Percentiles rank a stretch among this genome's conserved stretches.
These are phyloP conservation scores for Lobosporangium transversale DNA, from an alignment of 192 early-diverging fungal species.

Conservation along the genomic window DNA sequence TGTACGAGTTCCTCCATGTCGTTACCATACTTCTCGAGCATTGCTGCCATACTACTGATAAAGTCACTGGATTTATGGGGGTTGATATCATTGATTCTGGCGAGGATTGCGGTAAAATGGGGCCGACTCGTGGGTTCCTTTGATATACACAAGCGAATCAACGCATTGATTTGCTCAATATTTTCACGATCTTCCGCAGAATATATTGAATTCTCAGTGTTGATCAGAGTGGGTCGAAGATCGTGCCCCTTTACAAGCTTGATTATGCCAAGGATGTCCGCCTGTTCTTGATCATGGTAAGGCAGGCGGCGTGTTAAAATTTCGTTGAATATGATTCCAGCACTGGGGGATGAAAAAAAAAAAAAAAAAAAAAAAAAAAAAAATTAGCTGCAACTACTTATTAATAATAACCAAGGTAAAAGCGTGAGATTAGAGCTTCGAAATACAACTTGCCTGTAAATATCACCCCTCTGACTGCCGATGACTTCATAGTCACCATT, in stretches of 20 bases:
- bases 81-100: slow-evolving; percentile 51
- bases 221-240: slow-evolving; percentile 21
- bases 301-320: slow-evolving; percentile 54
- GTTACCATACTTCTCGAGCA: slow-evolving; percentile 58
- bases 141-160: slow-evolving; percentile 26
- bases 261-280: slow-evolving; percentile 8
- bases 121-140: slow-evolving; percentile 27
- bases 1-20: slow-evolving; percentile 58
- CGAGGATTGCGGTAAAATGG: slow-evolving; percentile 38
- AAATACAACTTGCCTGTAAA: slow-evolving; percentile 54
- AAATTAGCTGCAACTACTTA: no score
- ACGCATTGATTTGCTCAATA: slow-evolving; percentile 43
- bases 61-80: slow-evolving; percentile 50
- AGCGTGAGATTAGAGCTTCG: no score
- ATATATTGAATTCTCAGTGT: background rate
- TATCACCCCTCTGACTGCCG: slow-evolving; percentile 47
- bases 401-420: no score
- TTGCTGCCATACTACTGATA: slow-evolving; percentile 55
- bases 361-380: background rate
- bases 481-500: slow-evolving; percentile 27
- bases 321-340: slow-evolving; percentile 59
- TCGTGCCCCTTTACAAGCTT: slow-evolving; percentile 29
- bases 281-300: slow-evolving; percentile 40
- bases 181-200: slow-evolving; percentile 34
- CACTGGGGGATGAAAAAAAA: slow-evolving; percentile 17